Base-by-base conservation (phyloP, 352 stramenopile genomes). In the Globisporangium apiculatum region DNA sequence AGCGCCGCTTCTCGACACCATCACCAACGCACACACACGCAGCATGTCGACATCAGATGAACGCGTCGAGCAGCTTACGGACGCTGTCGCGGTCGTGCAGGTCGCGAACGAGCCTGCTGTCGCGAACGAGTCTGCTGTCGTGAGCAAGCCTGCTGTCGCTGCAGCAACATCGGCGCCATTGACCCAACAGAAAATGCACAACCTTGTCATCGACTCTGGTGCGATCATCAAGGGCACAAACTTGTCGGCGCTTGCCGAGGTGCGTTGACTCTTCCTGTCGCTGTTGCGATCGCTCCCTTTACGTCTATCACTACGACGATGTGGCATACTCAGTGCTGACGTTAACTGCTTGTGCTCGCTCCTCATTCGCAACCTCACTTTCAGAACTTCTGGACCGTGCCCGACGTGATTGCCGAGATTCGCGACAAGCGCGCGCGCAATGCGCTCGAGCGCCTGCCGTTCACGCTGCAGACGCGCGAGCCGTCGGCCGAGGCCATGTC, bases 191-290 rank as follows among this genome's bases (percentile, higher is more conserved):
- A 91, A 92, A 65, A 73, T 94, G 50, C 57, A 74, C 38, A 76
- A 93, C 59, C 62, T 95, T 14, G 79, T 95, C 31, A 73, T 95
- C 47, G 86, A 95, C 69, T 93, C 86, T 4, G 86, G 86, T 51
- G 86, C 82, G 31, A 90, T 95, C 61, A 95, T 95, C 71, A 95
- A 94, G 61, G 75, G 81, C 68, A 89, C 84, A 0, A 86, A 92
- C 61, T 55, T 95, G 45, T 73, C 66, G 15, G 64, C 76, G 36
- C 66, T 95, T 18, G 83, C 86, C 10, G 81, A 95, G 70, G 76
- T 87, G 73, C 40, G 58, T 57, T 18, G 15, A 41, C 6, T 40
- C n/a, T 31, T 61, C 40, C 11, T 53, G n/a, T 53, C 5, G 14
- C 51, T 52, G 51, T 66, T 62, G 7, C 10, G 2, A 40, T 15